These are phyloP conservation scores for Steccherinum ochraceum DNA, from an alignment of 768 basidiomycete species.

Conservation along the genomic window DNA sequence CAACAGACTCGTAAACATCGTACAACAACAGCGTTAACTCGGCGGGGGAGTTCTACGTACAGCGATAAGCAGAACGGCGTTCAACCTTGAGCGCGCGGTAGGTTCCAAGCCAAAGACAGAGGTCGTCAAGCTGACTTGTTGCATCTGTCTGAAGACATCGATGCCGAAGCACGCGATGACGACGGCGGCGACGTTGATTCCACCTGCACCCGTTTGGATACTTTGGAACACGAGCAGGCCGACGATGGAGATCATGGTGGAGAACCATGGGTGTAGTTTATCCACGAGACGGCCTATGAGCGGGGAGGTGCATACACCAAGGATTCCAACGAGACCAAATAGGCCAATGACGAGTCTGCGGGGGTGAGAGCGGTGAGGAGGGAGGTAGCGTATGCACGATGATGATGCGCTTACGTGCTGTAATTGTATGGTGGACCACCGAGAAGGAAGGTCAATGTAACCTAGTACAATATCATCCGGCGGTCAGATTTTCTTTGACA, in stretches of 20 bases:
- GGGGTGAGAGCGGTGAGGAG: slow-evolving; percentile 5
- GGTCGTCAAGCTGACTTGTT: slow-evolving; percentile 57
- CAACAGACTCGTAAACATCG: not conserved
- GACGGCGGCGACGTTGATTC: slow-evolving; percentile 61
- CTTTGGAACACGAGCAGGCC: slow-evolving; percentile 44
- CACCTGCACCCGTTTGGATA: slow-evolving; percentile 62
- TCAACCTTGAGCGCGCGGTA: slow-evolving; percentile 43
- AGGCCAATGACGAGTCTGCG: slow-evolving; percentile 40
- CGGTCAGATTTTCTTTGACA: slow-evolving; percentile 11
- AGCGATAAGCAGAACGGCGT: slow-evolving; percentile 64
- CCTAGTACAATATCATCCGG: slow-evolving; percentile 53
- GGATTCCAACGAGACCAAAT: slow-evolving; percentile 38
- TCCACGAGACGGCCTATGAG: slow-evolving; percentile 63
- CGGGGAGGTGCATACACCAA: slow-evolving; percentile 61
- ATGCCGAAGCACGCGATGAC: slow-evolving; percentile 60
- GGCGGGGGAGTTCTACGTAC: slow-evolving; percentile 33
- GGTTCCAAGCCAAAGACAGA: slow-evolving; percentile 30
- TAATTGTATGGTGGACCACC: slow-evolving; percentile 67
- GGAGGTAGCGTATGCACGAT: not conserved
- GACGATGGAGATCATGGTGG: slow-evolving; percentile 47
- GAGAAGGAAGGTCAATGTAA: slow-evolving; percentile 73
- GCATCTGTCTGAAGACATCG: slow-evolving; percentile 63
- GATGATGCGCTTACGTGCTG: slow-evolving; percentile 41
- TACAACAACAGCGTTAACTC: not conserved
- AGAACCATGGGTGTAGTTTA: slow-evolving; percentile 66